phyloP scores from a whole-genome alignment of 2,329 filamentous ascomycete species.

The Alternaria gaisen region DNA sequence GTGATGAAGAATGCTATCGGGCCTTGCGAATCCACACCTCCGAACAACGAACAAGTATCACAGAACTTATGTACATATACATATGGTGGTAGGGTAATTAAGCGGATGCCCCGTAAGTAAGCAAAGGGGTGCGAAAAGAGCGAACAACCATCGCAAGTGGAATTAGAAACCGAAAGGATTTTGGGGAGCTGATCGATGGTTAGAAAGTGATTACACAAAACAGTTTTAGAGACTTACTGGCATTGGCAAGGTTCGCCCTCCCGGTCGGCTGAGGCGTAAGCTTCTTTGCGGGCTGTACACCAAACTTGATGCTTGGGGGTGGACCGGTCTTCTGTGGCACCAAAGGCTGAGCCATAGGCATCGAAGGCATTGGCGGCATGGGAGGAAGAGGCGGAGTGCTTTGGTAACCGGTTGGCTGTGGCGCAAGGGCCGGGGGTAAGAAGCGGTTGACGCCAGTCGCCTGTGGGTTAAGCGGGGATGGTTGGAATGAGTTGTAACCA shows the following conservation, averaged over 20 bases:
- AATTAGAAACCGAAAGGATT: conserved; percentile 75
- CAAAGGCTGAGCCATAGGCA: conserved; percentile 69
- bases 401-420: conserved; percentile 65
- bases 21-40: background rate
- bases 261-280: conserved; percentile 87
- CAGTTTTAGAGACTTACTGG: conserved; percentile 76
- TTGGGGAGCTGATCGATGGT: conserved; percentile 65
- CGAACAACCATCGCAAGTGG: background rate
- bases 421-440: conserved; percentile 59
- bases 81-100: conserved; percentile 7
- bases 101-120: background rate
- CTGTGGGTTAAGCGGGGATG: conserved; percentile 58
- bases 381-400: conserved; percentile 67
- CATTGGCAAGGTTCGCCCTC: conserved; percentile 89
- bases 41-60: background rate
- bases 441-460: conserved; percentile 63
- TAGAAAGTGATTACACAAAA: conserved; percentile 6
- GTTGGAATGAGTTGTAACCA: conserved; percentile 49
- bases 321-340: conserved; percentile 85
- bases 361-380: conserved; percentile 62
- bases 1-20: conserved; percentile 1
- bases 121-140: background rate
- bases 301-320: conserved; percentile 87
- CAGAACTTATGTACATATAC: conserved; percentile 23
- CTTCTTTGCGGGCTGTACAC: conserved; percentile 77